Evolutionary conservation across 805 yeast species (phyloP).

Genomic region (Lipomyces yamanashiensis): DNA sequence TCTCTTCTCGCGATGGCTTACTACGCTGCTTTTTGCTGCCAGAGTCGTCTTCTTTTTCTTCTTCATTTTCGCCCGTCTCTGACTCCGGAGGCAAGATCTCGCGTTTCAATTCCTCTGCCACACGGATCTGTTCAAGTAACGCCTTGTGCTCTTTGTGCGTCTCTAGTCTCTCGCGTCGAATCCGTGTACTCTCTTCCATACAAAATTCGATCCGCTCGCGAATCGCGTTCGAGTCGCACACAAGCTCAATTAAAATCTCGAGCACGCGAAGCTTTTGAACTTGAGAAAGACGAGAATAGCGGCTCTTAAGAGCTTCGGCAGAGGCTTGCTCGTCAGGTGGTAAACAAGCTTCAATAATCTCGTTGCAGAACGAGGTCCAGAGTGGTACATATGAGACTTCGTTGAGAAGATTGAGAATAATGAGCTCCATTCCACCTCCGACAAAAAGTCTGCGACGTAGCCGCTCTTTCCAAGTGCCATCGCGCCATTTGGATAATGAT

Average conservation of each 20-base stretch:
- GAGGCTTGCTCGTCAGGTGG: conserved; percentile 57
- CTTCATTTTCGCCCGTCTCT: conserved; percentile 22
- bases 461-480: conserved; percentile 76
- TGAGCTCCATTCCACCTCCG: conserved; percentile 85
- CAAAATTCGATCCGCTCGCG: conserved; percentile 69
- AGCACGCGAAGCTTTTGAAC: conserved; percentile 62
- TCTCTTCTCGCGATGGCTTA: conserved; percentile 42
- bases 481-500: conserved; percentile 44
- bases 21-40: neutral
- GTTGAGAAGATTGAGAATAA: conserved; percentile 72
- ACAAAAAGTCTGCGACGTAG: conserved; percentile 72
- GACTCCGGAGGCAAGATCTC: conserved; percentile 12
- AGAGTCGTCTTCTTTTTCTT: neutral
- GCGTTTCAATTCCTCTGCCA: conserved; percentile 46
- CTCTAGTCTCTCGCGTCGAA: conserved; percentile 72
- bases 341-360: conserved; percentile 59
- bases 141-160: conserved; percentile 62
- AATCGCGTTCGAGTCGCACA: conserved; percentile 62
- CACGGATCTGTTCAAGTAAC: conserved; percentile 57
- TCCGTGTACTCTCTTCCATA: conserved; percentile 62
- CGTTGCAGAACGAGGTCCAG: conserved; percentile 55
- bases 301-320: conserved; percentile 53
- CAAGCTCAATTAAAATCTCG: conserved; percentile 64
- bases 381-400: conserved; percentile 61
- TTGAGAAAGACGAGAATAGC: conserved; percentile 61